Evolutionary conservation across 2,329 filamentous ascomycete species (phyloP).

Genomic region (Ambrosiella cleistominuta): DNA sequence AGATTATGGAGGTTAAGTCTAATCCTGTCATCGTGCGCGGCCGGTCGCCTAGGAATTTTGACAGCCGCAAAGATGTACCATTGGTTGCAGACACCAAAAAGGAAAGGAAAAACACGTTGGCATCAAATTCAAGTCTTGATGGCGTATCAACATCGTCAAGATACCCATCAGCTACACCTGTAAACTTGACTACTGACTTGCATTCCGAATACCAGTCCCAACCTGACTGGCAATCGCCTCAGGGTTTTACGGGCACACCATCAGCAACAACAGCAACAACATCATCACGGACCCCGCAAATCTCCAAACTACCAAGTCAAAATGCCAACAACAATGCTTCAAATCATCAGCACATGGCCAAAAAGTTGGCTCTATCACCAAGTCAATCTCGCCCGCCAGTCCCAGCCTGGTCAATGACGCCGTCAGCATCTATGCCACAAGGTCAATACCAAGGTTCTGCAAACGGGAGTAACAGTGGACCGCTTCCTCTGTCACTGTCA

Average conservation of each 20-base stretch:
- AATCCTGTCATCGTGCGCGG: constrained; percentile 91
- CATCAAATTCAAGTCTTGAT: constrained; percentile 15
- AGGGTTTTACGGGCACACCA: not conserved
- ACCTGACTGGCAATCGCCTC: not conserved
- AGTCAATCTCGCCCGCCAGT: constrained; percentile 34
- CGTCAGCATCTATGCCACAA: constrained; percentile 3
- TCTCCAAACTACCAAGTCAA: constrained; percentile 1
- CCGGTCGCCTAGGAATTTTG: constrained; percentile 83
- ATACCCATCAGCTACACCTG: not conserved
- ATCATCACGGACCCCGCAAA: constrained; percentile 1
- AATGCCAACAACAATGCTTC: not conserved
- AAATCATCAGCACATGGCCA: constrained; percentile 3
- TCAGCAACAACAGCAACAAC: not conserved
- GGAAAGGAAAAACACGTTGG: constrained; percentile 26
- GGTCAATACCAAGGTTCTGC: not conserved
- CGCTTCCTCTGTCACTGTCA: constrained; percentile 38
- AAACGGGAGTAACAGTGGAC: constrained; percentile 13
- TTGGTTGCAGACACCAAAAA: constrained; percentile 39
- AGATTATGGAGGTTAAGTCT: constrained; percentile 71
- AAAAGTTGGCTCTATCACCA: constrained; percentile 25
- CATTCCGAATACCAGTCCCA: not conserved
- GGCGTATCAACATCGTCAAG: not conserved
- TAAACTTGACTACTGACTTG: not conserved
- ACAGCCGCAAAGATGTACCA: constrained; percentile 71
- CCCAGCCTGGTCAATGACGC: constrained; percentile 28